Conservation (phyloP, 331 rosid genomes). For the Arachis monticola region DNA sequence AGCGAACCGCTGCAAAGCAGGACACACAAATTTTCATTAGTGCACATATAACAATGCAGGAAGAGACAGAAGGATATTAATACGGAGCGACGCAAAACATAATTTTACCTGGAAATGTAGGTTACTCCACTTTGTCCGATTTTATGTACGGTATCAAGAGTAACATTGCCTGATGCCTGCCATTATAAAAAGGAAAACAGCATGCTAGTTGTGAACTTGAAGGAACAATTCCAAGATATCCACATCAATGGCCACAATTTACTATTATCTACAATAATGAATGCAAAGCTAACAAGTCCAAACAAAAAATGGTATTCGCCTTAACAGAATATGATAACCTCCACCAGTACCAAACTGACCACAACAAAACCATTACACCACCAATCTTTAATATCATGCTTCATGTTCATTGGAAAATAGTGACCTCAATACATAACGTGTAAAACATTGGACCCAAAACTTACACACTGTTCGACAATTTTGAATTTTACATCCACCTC, state of each 20-base stretch:
- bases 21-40: too few species aligned
- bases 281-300: background rate
- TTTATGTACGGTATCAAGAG: slow-evolving; percentile 67
- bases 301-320: background rate
- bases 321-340: slow-evolving; percentile 1
- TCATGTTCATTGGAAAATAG: slow-evolving; percentile 19
- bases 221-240: slow-evolving; percentile 19
- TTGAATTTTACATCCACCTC: slow-evolving; percentile 6
- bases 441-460: background rate
- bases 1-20: slow-evolving; percentile 74
- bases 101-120: slow-evolving; percentile 82
- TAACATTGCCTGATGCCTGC: slow-evolving; percentile 94
- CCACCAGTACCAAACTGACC: background rate
- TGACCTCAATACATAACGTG: background rate
- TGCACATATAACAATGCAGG: background rate
- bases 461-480: background rate
- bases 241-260: background rate
- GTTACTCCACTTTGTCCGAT: slow-evolving; percentile 93
- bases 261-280: background rate
- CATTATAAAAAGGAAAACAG: slow-evolving; percentile 20
- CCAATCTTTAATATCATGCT: slow-evolving; percentile 16
- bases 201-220: slow-evolving; percentile 15
- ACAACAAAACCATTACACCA: slow-evolving; percentile 5
- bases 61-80: slow-evolving; percentile 7
- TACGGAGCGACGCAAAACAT: slow-evolving; percentile 31